phyloP scores from a whole-genome alignment of 2,329 filamentous ascomycete species.

The Epichloe scottii region DNA sequence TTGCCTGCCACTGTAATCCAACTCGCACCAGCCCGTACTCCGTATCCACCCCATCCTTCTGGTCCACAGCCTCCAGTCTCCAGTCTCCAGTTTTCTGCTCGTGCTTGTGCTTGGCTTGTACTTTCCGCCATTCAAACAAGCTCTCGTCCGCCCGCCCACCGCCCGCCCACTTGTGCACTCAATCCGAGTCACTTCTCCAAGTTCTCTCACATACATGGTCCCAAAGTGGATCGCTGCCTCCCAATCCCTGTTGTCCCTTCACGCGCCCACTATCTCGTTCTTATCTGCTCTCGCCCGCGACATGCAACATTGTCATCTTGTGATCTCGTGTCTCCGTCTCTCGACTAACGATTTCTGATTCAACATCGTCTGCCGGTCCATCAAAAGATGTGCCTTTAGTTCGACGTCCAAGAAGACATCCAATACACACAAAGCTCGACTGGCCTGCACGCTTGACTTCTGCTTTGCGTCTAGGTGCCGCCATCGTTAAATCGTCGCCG shows the following conservation, averaged over 20 bases:
- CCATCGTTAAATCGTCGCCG: not conserved
- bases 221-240: not conserved
- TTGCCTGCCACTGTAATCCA: too few species aligned
- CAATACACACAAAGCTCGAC: not conserved
- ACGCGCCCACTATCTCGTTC: not conserved
- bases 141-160: not conserved
- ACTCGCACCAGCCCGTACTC: not conserved
- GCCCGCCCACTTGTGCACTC: too few species aligned
- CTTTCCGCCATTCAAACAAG: not conserved
- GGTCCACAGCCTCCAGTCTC: too few species aligned
- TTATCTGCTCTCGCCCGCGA: slow-evolving; percentile 1
- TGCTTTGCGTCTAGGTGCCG: slow-evolving; percentile 1
- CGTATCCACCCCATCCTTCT: not conserved
- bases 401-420: not conserved
- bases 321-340: not conserved
- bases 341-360: not conserved
- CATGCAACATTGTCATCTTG: not conserved
- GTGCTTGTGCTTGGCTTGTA: not conserved
- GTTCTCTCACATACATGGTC: not conserved
- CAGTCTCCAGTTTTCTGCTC: not conserved
- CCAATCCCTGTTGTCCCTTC: not conserved
- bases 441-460: not conserved
- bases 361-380: not conserved
- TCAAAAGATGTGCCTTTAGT: not conserved
- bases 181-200: too few species aligned